These are phyloP conservation scores for Leavenworthia alabamica DNA, from an alignment of 345 rosid genomes.

Conservation along the genomic window DNA sequence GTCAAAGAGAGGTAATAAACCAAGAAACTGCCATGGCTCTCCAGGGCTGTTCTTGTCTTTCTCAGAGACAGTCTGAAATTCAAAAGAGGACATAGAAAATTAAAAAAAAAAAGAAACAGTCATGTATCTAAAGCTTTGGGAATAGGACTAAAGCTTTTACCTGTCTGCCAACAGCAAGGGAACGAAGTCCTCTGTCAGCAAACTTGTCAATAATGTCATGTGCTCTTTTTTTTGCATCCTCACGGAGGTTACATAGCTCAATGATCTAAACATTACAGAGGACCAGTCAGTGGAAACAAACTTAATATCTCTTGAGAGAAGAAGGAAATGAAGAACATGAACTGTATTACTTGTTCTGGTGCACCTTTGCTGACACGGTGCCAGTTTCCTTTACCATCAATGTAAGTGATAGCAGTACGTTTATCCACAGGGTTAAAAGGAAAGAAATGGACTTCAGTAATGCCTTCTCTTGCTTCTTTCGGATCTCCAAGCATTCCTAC, in stretches of 20 bases:
- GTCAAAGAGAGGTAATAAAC: slow-evolving; percentile 85
- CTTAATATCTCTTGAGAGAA: not conserved
- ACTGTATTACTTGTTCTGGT: slow-evolving; percentile 58
- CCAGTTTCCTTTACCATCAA: slow-evolving; percentile 59
- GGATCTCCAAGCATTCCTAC: slow-evolving; percentile 38
- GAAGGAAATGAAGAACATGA: not conserved
- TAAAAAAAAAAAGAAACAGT: slow-evolving; percentile 1
- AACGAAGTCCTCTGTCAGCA: slow-evolving; percentile 79
- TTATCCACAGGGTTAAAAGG: slow-evolving; percentile 87
- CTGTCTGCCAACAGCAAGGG: slow-evolving; percentile 71
- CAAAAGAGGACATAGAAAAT: not conserved
- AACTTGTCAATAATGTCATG: slow-evolving; percentile 75
- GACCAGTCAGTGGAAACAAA: not conserved
- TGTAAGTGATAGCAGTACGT: slow-evolving; percentile 80
- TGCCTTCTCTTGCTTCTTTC: slow-evolving; percentile 57
- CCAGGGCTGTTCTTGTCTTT: slow-evolving; percentile 65
- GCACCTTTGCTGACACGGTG: slow-evolving; percentile 82
- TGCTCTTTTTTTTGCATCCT: slow-evolving; percentile 56
- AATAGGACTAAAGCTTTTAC: slow-evolving; percentile 26
- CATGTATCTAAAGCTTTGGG: not conserved
- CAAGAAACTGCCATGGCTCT: slow-evolving; percentile 81
- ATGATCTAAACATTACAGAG: slow-evolving; percentile 39
- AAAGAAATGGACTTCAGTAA: slow-evolving; percentile 68
- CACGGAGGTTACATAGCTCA: slow-evolving; percentile 61
- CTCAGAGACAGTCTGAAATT: slow-evolving; percentile 48